A percentile compares a stretch with the other conserved stretches of the same genome.
These are phyloP conservation scores for Sarocladium oryzae DNA, from an alignment of 2,329 filamentous ascomycete species.

Conservation along the genomic window DNA sequence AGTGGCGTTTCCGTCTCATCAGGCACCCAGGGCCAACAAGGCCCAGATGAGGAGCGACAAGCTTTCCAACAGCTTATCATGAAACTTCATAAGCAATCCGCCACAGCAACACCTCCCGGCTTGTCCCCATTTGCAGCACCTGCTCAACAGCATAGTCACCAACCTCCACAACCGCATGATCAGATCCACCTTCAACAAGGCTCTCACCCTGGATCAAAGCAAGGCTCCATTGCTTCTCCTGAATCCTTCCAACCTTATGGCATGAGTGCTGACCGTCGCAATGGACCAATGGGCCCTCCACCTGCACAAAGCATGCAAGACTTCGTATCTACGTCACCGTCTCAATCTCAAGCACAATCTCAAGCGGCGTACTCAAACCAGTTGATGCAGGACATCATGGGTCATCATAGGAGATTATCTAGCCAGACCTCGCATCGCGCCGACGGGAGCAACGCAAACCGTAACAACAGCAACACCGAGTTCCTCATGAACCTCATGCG, in stretches of 20 bases:
- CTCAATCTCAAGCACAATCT: constrained; percentile 37
- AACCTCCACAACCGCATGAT: constrained; percentile 12
- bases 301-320: constrained; percentile 41
- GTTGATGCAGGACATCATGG: constrained; percentile 54
- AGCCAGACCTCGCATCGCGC: constrained; percentile 42
- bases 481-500: constrained; percentile 81
- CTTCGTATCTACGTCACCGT: constrained; percentile 43
- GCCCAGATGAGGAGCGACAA: constrained; percentile 65
- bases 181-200: constrained; percentile 1
- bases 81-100: constrained; percentile 63
- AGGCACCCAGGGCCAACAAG: constrained; percentile 14
- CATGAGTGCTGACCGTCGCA: constrained; percentile 34
- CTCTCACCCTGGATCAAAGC: constrained; percentile 17
- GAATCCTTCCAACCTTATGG: constrained; percentile 40
- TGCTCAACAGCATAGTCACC: constrained; percentile 20
- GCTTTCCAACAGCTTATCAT: constrained; percentile 77
- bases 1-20: constrained; percentile 4
- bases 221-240: constrained; percentile 38
- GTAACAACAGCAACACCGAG: constrained; percentile 64
- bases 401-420: constrained; percentile 49
- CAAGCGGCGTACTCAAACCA: constrained; percentile 51
- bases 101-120: constrained; percentile 38
- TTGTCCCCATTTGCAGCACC: constrained; percentile 37
- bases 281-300: constrained; percentile 35
- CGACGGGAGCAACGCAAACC: constrained; percentile 34